These are phyloP conservation scores for Salix koriyanagi DNA, from an alignment of 345 rosid genomes.

Conservation along the genomic window DNA sequence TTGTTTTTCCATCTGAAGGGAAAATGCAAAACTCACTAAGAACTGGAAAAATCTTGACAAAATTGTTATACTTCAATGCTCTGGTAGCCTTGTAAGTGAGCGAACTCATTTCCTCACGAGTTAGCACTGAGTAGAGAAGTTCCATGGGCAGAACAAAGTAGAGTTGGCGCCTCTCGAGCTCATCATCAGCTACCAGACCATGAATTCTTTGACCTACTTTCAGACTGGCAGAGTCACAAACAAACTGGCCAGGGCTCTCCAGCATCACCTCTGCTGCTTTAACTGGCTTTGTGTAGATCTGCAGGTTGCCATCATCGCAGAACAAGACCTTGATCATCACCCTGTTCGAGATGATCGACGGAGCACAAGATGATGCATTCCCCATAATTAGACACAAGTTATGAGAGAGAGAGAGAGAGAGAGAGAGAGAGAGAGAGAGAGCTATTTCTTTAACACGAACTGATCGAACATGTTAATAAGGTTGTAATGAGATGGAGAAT, in stretches of 20 bases:
- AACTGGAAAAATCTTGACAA: conserved; percentile 40
- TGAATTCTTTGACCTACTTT: conserved; percentile 37
- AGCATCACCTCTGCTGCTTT: conserved; percentile 45
- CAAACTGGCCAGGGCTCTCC: conserved; percentile 43
- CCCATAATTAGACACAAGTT: conserved; percentile 32
- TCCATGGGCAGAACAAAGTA: conserved; percentile 66
- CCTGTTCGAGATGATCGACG: conserved; percentile 28
- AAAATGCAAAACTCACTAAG: conserved; percentile 38
- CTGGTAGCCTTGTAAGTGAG: conserved; percentile 34
- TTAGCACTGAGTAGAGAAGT: conserved; percentile 48
- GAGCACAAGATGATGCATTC: conserved; percentile 49
- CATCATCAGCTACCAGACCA: conserved; percentile 44
- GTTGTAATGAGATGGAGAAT: neutral
- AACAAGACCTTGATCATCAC: conserved; percentile 27
- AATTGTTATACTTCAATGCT: conserved; percentile 30
- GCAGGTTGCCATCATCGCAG: conserved; percentile 33
- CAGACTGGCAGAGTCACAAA: conserved; percentile 39
- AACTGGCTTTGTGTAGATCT: conserved; percentile 35
- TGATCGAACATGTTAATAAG: neutral
- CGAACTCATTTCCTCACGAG: conserved; percentile 40
- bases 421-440: too few species aligned
- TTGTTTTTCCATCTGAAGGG: conserved; percentile 14
- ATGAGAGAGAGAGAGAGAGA: neutral
- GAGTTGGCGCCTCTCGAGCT: conserved; percentile 32
- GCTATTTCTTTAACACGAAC: neutral